These are phyloP conservation scores for Barbatosphaeria neglecta DNA, from an alignment of 495 filamentous ascomycete genomes.

Conservation along the genomic window DNA sequence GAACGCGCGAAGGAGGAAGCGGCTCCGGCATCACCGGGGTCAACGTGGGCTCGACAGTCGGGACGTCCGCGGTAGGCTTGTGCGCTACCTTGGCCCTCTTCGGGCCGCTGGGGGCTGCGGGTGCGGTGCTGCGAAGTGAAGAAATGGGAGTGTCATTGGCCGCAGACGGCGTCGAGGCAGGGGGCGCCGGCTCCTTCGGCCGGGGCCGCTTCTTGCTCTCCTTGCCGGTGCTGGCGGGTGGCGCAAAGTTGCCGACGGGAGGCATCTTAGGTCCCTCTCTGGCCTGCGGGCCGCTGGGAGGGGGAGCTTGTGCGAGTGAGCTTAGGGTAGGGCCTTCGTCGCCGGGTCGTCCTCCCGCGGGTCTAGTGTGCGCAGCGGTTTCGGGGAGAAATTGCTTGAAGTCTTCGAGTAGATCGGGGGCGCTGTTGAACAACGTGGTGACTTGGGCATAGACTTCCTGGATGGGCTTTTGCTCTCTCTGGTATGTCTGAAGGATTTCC, in stretches of 20 bases:
- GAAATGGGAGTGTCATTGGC: conserved; percentile 22
- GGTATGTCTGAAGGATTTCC: conserved; percentile 97
- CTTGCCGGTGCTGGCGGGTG: conserved; percentile 62
- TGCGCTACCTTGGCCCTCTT: conserved; percentile 54
- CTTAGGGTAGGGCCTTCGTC: conserved; percentile 52
- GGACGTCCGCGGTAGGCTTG: conserved; percentile 52
- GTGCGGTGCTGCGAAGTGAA: conserved; percentile 19
- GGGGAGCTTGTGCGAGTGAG: conserved; percentile 32
- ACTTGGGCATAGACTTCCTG: conserved; percentile 98
- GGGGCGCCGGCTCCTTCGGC: conserved; percentile 28
- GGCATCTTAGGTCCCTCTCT: conserved; percentile 61
- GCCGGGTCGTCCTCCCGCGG: conserved; percentile 52
- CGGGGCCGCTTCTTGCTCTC: conserved; percentile 65
- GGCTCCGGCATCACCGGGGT: conserved; percentile 80
- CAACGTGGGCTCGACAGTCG: conserved; percentile 73
- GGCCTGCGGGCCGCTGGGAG: conserved; percentile 23
- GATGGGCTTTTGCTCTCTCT: conserved; percentile 95
- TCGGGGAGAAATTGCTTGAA: conserved; percentile 99
- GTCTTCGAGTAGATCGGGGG: conserved; percentile 93
- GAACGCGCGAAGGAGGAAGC: conserved; percentile 58
- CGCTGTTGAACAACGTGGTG: conserved; percentile 81
- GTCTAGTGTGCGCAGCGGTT: conserved; percentile 81
- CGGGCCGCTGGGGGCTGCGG: conserved; percentile 17
- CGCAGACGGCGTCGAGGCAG: conserved; percentile 11
- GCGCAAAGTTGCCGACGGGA: conserved; percentile 86